Conservation (phyloP, 1,284 basidiomycete species). For the Cryptococcus amylolentus region DNA sequence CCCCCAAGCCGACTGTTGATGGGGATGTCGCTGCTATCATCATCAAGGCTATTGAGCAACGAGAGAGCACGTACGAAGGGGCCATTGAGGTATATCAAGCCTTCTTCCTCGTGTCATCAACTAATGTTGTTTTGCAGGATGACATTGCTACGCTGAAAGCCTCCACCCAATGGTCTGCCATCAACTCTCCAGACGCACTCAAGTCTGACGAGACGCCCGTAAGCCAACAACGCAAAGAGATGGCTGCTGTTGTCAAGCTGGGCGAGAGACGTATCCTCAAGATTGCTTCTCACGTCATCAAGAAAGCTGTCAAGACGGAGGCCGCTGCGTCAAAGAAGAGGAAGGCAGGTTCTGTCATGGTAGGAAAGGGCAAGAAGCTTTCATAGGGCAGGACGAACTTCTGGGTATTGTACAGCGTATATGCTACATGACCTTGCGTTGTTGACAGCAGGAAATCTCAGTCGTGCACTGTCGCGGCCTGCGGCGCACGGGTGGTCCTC, state of each 20-base stretch:
- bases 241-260: constrained; percentile 14
- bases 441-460: no score
- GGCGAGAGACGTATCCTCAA: constrained; percentile 14
- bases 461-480: no score
- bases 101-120: not conserved
- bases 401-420: no score
- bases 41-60: constrained; percentile 51
- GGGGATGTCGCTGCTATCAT: constrained; percentile 48
- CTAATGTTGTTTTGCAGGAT: not conserved
- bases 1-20: constrained; percentile 71
- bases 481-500: no score
- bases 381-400: no score
- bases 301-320: not conserved
- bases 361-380: no score
- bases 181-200: not conserved
- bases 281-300: not conserved
- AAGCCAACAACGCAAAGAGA: not conserved
- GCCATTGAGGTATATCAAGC: constrained; percentile 7
- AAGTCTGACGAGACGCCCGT: not conserved
- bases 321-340: not conserved
- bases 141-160: constrained; percentile 1
- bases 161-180: not conserved
- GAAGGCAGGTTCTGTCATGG: not conserved
- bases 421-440: no score
- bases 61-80: constrained; percentile 5